Evolutionary conservation across 1,139 yeast genomes (phyloP).

Genomic region (Nakaseomyces bracarensis): DNA sequence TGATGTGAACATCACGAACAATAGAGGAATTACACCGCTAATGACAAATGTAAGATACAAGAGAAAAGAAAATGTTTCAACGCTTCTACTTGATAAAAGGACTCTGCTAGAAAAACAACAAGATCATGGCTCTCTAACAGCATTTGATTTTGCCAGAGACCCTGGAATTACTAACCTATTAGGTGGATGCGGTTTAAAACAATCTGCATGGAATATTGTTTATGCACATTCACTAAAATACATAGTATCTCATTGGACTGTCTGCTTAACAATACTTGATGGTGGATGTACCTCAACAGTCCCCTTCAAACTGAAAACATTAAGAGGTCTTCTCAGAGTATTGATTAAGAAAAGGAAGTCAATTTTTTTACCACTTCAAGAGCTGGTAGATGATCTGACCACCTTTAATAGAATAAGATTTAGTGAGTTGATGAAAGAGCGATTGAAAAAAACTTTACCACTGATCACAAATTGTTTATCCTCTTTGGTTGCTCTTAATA

Average conservation of each 20-base stretch:
- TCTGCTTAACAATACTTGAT: not conserved
- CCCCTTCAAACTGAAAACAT: constrained; percentile 8
- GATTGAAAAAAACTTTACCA: constrained; percentile 12
- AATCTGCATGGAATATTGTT: constrained; percentile 13
- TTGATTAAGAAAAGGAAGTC: constrained; percentile 9
- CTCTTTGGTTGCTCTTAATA: constrained; percentile 14
- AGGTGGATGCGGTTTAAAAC: constrained; percentile 14
- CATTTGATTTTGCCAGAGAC: constrained; percentile 48
- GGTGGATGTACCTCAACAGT: constrained; percentile 2
- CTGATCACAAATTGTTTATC: constrained; percentile 16
- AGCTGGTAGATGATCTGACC: constrained; percentile 10
- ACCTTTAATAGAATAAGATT: constrained; percentile 5
- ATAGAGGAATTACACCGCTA: constrained; percentile 56
- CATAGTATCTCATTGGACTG: constrained; percentile 13
- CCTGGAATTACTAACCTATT: constrained; percentile 16
- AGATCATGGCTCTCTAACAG: constrained; percentile 32
- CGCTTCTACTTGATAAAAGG: constrained; percentile 40
- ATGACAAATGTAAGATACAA: constrained; percentile 65
- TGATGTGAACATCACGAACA: constrained; percentile 58
- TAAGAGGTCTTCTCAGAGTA: constrained; percentile 11
- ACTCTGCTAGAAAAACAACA: constrained; percentile 38
- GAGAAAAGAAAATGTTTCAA: constrained; percentile 49
- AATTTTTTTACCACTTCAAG: constrained; percentile 11
- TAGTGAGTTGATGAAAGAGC: constrained; percentile 14
- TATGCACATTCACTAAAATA: constrained; percentile 15